These are phyloP conservation scores for Pelargonium australe DNA, from an alignment of 441 rosid genomes.

Conservation along the genomic window DNA sequence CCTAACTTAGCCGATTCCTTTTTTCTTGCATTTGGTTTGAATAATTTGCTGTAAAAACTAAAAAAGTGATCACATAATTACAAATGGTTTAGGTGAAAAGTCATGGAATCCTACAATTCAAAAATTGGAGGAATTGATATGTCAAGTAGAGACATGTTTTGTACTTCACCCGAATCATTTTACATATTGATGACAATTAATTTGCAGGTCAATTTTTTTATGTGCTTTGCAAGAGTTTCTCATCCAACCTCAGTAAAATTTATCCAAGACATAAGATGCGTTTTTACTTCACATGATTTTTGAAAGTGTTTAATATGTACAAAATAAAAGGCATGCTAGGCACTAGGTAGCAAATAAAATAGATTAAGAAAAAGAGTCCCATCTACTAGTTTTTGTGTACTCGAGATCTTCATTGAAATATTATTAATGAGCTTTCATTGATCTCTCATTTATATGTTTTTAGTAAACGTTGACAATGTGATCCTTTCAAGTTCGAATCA, in stretches of 20 bases:
- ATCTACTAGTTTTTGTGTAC: neutral
- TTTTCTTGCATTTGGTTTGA: neutral
- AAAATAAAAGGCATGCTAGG: neutral
- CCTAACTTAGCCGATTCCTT: neutral
- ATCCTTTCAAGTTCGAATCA: neutral
- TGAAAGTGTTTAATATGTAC: neutral
- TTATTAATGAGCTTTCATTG: neutral
- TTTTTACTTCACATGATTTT: too few relatives aligned
- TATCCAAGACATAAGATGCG: too few relatives aligned
- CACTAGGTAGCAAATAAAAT: too few relatives aligned
- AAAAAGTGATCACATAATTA: too few relatives aligned
- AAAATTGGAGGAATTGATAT: neutral
- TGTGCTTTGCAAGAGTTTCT: too few relatives aligned
- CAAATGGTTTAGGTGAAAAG: neutral
- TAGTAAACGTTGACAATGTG: neutral
- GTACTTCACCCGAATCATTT: neutral
- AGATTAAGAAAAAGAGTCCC: too few relatives aligned
- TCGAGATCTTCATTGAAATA: neutral
- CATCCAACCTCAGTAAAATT: too few relatives aligned
- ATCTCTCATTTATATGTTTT: neutral
- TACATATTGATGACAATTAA: too few relatives aligned
- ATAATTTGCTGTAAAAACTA: too few relatives aligned
- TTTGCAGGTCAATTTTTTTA: too few relatives aligned
- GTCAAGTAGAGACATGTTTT: neutral
- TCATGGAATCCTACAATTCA: neutral